Evolutionary conservation across 169 alveolate genomes (phyloP), one percentile per base, ranked within the genome.

Genomic region (Cryptosporidium sp.): DNA sequence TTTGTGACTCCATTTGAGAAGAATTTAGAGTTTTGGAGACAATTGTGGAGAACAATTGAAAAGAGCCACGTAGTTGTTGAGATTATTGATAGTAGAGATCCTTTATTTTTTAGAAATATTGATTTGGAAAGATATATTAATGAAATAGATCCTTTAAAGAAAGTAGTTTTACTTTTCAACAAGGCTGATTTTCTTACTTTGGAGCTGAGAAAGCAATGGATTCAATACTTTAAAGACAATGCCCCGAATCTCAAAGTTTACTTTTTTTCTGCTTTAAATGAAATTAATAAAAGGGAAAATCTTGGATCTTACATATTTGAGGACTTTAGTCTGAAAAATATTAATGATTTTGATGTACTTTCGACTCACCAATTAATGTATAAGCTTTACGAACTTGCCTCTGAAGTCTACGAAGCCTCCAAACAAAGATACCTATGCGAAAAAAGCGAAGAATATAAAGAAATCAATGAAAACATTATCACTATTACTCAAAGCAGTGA

Each of bases 21-120:
- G 94, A 99, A 99, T 91, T 73, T 98, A 9, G 99, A 98, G 70
- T 98, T 97, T 39, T 99, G 99, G 99, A 94, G 97, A 93, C 98
- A 99, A 93, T 94, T 99, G 73, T 99, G 99, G 99, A 96, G 99
- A 71, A 99, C 98, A 7, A 95, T 97, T 12, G 99, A 99, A 67
- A 96, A 95, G 84, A 93, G 98, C 61, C 97, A 98, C 80, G 91
- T 99, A 21, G 86, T 99, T 43, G 95, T 97, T 71, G 96, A 97
- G 91, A 97, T 99, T 39, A 96, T 98, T 14, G 99, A 99, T 93
- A 98, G 99, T 6, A 93, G 99, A 85, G 97, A 98, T 91, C 99
- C 99, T 21, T 93, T 97, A 58, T 98, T 98, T 95, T 98, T 93
- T 93, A 91, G 97, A 50, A 93, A 95, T 86, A 84, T 69, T 35